Evolutionary conservation across 2,329 filamentous ascomycete species (phyloP).

Genomic region (Clathrospora elynae): DNA sequence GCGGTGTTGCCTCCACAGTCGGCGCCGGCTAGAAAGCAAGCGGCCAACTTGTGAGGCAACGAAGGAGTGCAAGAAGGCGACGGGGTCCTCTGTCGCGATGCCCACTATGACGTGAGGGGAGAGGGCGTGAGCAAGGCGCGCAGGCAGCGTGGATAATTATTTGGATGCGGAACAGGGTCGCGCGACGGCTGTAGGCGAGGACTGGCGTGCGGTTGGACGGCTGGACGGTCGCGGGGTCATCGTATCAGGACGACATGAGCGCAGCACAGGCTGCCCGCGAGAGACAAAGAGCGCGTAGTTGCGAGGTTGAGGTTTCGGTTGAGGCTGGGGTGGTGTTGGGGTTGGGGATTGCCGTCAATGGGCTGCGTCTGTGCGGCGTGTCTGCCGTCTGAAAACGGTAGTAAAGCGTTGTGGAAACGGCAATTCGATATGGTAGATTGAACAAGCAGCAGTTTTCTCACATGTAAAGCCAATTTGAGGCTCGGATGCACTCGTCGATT

Average conservation of each 20-base stretch:
- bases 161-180: slow-evolving; percentile 33
- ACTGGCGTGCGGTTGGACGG: slow-evolving; percentile 27
- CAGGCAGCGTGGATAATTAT: slow-evolving; percentile 28
- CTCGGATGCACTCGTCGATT: no score
- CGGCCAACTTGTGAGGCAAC: slow-evolving; percentile 49
- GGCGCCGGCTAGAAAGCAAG: slow-evolving; percentile 46
- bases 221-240: slow-evolving; percentile 36
- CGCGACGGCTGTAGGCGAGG: slow-evolving; percentile 30
- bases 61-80: slow-evolving; percentile 12
- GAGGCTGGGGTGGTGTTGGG: slow-evolving; percentile 14
- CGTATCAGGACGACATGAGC: slow-evolving; percentile 46
- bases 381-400: no score
- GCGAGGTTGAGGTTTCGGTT: slow-evolving; percentile 9
- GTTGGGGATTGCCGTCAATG: no score
- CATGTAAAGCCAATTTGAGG: no score
- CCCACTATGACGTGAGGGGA: slow-evolving; percentile 4
- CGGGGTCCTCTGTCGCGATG: slow-evolving; percentile 2
- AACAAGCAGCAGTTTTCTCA: no score
- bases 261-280: slow-evolving; percentile 37
- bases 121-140: slow-evolving; percentile 16
- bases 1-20: slow-evolving; percentile 48
- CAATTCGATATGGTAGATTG: no score
- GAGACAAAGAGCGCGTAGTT: slow-evolving; percentile 14
- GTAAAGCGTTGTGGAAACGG: no score
- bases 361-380: slow-evolving; percentile 26